Evolutionary conservation across 1,139 yeast species (phyloP), one percentile per base, ranked within the genome.

Genomic region (Blastobotrys apis): DNA sequence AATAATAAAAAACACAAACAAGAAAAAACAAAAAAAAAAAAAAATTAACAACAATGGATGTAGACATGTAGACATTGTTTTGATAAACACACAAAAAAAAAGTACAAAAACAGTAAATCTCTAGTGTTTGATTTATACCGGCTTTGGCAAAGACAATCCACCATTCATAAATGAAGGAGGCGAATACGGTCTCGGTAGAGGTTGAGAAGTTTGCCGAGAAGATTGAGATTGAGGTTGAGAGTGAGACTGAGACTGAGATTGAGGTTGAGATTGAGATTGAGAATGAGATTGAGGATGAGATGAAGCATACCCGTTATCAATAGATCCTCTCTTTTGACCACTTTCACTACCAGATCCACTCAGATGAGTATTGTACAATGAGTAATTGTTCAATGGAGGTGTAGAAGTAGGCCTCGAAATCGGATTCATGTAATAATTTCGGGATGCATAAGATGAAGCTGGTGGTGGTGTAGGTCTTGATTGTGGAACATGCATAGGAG

Each of bases 331-430:
- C 26, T 23, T 23, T 23, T 34, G 37, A n/a, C n/a, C n/a, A n/a
- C n/a, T n/a, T n/a, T n/a, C n/a, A n/a, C n/a, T n/a, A n/a, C n/a
- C n/a, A n/a, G n/a, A n/a, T n/a, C n/a, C n/a, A n/a, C n/a, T n/a
- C n/a, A n/a, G n/a, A 4, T 15, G 25, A 16, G 21, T 25, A n/a
- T 27, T 26, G n/a, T 37, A 37, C 38, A 32, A 35, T 3, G 44
- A 33, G 37, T 42, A 37, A 33, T 33, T 37, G 29, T 43, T 45
- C n/a, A 46, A 29, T 9, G 56, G 56, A 3, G 56, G 56, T 5
- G 56, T 53, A 5, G 55, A 52, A 3, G 54, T 52, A 9, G 56
- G 55, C 23, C 56, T 47, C 21, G 53, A 44, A 26, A 52, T 51
- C 16, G 51, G 35, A 25, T 36, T 37, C 22, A 33, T 34, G 25